Percentiles rank a stretch among this genome's conserved stretches.
Evolutionary conservation across 495 filamentous ascomycete genomes (phyloP).

Genomic region (Antarctomyces pellizariae): DNA sequence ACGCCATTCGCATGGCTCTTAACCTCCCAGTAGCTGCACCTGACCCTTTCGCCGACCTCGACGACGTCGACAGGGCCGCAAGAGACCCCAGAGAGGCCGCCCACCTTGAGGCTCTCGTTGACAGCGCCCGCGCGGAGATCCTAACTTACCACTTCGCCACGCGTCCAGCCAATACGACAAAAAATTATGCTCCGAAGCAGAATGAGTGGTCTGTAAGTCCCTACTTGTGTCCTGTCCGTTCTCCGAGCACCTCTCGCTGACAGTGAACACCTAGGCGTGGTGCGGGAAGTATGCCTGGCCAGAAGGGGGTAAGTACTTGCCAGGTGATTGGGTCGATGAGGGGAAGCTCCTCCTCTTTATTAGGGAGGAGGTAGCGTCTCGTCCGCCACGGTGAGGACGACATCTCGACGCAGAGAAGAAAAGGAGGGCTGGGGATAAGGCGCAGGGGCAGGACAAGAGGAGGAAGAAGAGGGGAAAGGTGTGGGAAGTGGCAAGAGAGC

Average conservation of each 20-base stretch:
- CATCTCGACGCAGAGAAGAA: not conserved
- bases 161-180: constrained; percentile 2
- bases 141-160: too few species aligned
- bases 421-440: not conserved
- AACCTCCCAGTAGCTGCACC: too few species aligned
- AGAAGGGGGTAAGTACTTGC: constrained; percentile 1
- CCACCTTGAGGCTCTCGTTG: too few species aligned
- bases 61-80: too few species aligned
- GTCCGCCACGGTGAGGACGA: not conserved
- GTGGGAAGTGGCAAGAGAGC: too few species aligned
- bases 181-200: constrained; percentile 1
- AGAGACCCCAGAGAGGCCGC: too few species aligned
- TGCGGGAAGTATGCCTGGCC: not conserved
- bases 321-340: constrained; percentile 3
- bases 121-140: too few species aligned
- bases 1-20: too few species aligned
- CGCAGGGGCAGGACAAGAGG: too few species aligned
- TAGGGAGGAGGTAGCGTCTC: constrained; percentile 1
- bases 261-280: constrained; percentile 1
- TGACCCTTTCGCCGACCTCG: too few species aligned
- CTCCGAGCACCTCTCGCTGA: not conserved
- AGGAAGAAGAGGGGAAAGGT: too few species aligned
- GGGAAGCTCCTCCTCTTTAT: constrained; percentile 5
- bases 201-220: constrained; percentile 2
- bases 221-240: too few species aligned